Evolutionary conservation across 805 yeast genomes (phyloP), one percentile per base, ranked within the genome.

Genomic region (Clavispora asparagi): DNA sequence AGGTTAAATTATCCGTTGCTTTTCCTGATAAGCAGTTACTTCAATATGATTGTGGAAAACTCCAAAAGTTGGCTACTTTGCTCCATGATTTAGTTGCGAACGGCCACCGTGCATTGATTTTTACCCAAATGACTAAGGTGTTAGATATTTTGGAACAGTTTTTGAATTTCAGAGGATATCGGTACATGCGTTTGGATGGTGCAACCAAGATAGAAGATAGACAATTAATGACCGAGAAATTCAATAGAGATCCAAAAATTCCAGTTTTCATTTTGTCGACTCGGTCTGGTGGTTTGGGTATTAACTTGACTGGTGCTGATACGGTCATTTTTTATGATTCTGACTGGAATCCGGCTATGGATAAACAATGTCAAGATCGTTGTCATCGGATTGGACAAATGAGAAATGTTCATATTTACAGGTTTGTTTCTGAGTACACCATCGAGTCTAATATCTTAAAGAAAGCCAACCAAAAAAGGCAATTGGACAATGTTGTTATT

Each of bases 271-370:
- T 94, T 42, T 66, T 94, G 44, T 89, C 97, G 4, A 89, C 97
- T 2, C 81, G 99, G 67, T 94, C 99, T 2, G 99, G 99, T 64
- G 99, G 99, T 32, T 74, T 95, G 55, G 99, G 99, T 62, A 94
- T 94, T 63, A 94, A 94, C 60, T 70, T 94, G 53, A 94, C 99
- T 0, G 99, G 98, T 61, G 99, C 99, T 0, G 99, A 94, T 60
- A 94, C 99, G 0, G 99, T 94, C 39, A 89, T 94, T 7, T 95
- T 94, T 68, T 94, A 95, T 64, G 99, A 94, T 66, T 89, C 97
- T 2, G 99, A 92, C 67, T 92, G 99, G 99, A 94, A 94, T 62
- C 99, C 99, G 2, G 96, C 98, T 1, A 94, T 94, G 97, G 99
- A 94, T 64, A 89, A 90, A 61, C 99, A 94, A 67, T 94, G 99